A percentile compares a stretch with the other conserved stretches of the same genome.
Conservation (phyloP, 2,329 filamentous ascomycete genomes). For the Calonectria naviculata region DNA sequence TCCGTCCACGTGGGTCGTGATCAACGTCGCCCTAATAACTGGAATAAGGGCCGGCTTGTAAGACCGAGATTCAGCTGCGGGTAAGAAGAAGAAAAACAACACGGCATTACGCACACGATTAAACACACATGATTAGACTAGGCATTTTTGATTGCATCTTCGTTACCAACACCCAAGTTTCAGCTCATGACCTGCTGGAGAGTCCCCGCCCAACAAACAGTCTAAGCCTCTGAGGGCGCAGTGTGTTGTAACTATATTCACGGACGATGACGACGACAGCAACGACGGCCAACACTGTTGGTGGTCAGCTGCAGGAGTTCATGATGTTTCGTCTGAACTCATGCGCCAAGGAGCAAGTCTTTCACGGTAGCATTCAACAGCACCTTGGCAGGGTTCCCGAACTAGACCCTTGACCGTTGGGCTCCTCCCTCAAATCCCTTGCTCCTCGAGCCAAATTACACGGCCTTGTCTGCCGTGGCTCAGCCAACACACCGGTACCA, state of each 20-base stretch:
- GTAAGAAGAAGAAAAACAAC: neutral
- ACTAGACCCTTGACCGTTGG: neutral
- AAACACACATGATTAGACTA: neutral
- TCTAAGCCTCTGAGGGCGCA: neutral
- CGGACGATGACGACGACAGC: no score
- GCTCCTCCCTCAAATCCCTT: neutral
- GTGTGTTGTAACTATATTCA: neutral
- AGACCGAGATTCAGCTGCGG: neutral
- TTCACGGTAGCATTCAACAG: neutral
- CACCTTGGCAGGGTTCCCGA: neutral
- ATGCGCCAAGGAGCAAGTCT: slow-evolving; percentile 2
- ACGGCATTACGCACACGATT: neutral
- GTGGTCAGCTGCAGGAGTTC: neutral
- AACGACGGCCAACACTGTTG: neutral
- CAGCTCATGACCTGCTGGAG: neutral
- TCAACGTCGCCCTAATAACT: neutral
- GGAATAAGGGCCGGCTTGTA: neutral
- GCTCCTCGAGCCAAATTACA: neutral
- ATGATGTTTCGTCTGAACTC: slow-evolving; percentile 5
- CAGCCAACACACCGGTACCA: slow-evolving; percentile 13
- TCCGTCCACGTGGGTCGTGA: neutral
- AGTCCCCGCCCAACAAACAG: neutral
- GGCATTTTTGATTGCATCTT: neutral
- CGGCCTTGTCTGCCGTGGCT: neutral
- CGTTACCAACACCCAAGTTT: neutral